Percentiles rank a stretch among this genome's conserved stretches.
Conservation (phyloP, 768 basidiomycete species). For the Coprinellus micaceus region DNA sequence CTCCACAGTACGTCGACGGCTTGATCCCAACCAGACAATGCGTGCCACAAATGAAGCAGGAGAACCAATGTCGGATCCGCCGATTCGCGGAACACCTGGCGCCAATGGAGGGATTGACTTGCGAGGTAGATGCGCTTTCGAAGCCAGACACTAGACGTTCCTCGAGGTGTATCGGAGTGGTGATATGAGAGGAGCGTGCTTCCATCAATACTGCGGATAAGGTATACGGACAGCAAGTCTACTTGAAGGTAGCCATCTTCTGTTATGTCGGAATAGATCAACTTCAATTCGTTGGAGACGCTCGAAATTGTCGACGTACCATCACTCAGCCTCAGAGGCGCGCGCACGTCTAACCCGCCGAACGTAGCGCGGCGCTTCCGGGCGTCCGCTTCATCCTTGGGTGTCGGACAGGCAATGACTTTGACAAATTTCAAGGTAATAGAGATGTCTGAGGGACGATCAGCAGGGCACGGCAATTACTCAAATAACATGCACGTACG, state of each 20-base stretch:
- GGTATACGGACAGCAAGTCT: conserved; percentile 39
- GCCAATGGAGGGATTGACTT: conserved; percentile 35
- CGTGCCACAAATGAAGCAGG: conserved; percentile 46
- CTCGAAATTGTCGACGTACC: not conserved
- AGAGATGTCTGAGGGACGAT: conserved; percentile 40
- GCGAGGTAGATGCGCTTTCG: conserved; percentile 36
- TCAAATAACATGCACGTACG: conserved; percentile 36
- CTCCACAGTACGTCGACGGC: conserved; percentile 42
- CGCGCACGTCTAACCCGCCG: conserved; percentile 5
- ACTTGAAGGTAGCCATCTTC: conserved; percentile 27
- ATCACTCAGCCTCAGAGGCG: conserved; percentile 2
- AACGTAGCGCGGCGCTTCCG: conserved; percentile 5
- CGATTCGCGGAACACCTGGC: conserved; percentile 28
- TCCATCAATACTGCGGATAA: conserved; percentile 29
- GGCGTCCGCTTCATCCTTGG: not conserved
- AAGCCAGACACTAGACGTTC: conserved; percentile 30
- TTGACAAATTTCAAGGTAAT: conserved; percentile 47
- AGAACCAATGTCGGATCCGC: conserved; percentile 48
- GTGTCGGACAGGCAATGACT: conserved; percentile 20
- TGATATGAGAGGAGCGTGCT: conserved; percentile 44
- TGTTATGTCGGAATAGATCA: conserved; percentile 10
- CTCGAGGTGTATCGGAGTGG: conserved; percentile 22
- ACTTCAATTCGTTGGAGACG: not conserved
- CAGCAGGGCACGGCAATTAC: not conserved
- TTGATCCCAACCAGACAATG: conserved; percentile 53